Evolutionary conservation across 192 early-diverging fungal species (phyloP).

Genomic region (Cladochytrium replicatum): DNA sequence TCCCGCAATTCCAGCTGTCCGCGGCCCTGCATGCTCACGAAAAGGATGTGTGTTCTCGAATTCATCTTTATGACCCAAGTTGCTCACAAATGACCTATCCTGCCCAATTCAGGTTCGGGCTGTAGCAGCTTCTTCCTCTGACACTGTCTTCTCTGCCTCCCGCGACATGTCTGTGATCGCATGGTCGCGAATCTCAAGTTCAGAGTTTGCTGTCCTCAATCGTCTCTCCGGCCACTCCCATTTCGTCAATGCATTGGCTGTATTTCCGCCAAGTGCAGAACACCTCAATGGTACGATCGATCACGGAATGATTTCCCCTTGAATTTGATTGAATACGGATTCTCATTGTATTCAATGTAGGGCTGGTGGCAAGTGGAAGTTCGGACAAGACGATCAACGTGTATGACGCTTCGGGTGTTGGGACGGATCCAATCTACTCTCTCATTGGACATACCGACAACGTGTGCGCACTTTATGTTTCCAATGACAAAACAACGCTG

Average conservation of each 20-base stretch:
- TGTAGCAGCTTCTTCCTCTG: constrained; percentile 43
- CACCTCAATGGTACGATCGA: constrained; percentile 49
- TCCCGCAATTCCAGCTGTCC: too few relatives aligned
- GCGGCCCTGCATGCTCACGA: too few relatives aligned
- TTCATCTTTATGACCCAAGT: too few relatives aligned
- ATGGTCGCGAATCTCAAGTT: constrained; percentile 51
- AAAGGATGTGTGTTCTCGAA: too few relatives aligned
- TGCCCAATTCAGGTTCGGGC: constrained; percentile 56
- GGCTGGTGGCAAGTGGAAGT: constrained; percentile 73
- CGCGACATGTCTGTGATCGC: constrained; percentile 64
- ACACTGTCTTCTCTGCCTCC: constrained; percentile 58
- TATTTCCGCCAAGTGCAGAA: constrained; percentile 42
- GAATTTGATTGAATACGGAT: constrained; percentile 4
- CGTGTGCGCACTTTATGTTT: constrained; percentile 67
- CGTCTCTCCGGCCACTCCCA: constrained; percentile 57
- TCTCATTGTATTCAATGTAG: constrained; percentile 21
- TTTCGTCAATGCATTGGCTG: constrained; percentile 69
- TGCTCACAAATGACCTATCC: too few relatives aligned
- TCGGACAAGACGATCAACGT: constrained; percentile 76
- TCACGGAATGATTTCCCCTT: background rate
- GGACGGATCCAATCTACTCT: constrained; percentile 43
- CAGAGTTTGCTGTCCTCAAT: constrained; percentile 41
- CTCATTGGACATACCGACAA: constrained; percentile 80
- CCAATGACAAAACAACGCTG: constrained; percentile 44
- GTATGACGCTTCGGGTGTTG: constrained; percentile 55